These are phyloP conservation scores for Nigrograna mackinnonii DNA, from an alignment of 2,329 filamentous ascomycete genomes.

Conservation along the genomic window DNA sequence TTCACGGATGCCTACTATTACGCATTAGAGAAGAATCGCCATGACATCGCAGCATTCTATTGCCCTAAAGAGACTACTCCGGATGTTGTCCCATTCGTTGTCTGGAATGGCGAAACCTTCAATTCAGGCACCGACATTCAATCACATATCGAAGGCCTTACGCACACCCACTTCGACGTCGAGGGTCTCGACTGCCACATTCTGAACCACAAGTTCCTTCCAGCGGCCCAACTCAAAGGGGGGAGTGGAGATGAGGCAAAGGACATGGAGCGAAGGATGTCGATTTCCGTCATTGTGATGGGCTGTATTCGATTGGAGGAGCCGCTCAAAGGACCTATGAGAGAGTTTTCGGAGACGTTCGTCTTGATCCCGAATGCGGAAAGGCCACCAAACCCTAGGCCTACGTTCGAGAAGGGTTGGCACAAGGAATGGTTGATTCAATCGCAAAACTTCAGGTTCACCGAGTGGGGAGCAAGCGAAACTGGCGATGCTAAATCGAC, in stretches of 20 bases:
- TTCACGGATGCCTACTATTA: conserved; percentile 78
- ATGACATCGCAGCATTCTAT: conserved; percentile 71
- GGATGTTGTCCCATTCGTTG: conserved; percentile 65
- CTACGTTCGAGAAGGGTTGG: conserved; percentile 10
- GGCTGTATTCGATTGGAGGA: conserved; percentile 71
- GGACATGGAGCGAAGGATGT: conserved; percentile 61
- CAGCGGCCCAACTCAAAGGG: conserved; percentile 5
- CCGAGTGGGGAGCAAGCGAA: conserved; percentile 33
- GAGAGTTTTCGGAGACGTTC: conserved; percentile 79
- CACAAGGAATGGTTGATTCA: conserved; percentile 45
- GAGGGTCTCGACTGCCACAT: conserved; percentile 78
- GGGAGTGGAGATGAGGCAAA: conserved; percentile 31
- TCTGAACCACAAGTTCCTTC: conserved; percentile 66
- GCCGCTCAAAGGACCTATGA: conserved; percentile 62
- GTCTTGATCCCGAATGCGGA: conserved; percentile 69
- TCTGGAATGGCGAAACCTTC: conserved; percentile 76
- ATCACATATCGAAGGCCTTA: conserved; percentile 67
- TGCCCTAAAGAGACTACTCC: conserved; percentile 59
- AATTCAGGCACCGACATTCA: conserved; percentile 67
- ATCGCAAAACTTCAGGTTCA: conserved; percentile 47
- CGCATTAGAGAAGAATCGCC: conserved; percentile 65
- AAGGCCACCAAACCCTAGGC: conserved; percentile 1
- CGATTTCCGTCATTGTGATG: conserved; percentile 73
- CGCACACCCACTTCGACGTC: conserved; percentile 68
- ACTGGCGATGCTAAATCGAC: not conserved